Evolutionary conservation across 257 asterid species (phyloP).

Genomic region (Nicotiana benthamiana): DNA sequence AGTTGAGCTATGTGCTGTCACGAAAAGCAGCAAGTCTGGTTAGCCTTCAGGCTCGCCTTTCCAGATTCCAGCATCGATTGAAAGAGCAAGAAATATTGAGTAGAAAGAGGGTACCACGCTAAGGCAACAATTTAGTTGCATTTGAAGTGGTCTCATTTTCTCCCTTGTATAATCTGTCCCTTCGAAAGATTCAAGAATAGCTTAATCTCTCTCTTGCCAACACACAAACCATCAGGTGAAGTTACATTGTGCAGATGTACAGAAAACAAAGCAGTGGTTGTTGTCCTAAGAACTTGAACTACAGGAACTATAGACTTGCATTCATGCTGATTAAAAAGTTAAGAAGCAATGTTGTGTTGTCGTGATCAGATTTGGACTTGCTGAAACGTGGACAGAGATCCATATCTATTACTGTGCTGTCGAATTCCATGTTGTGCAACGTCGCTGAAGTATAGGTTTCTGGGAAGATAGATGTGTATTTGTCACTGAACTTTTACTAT

Average conservation of each 20-base stretch:
- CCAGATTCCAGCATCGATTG: constrained; percentile 94
- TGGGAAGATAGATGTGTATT: neutral
- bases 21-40: constrained; percentile 96
- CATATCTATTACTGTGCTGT: neutral
- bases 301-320: neutral
- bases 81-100: constrained; percentile 94
- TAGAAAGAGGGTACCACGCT: constrained; percentile 81
- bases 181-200: neutral
- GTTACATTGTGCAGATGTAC: neutral
- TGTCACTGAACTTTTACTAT: neutral
- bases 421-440: neutral
- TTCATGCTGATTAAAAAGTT: neutral
- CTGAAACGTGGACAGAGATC: neutral
- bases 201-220: neutral
- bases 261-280: neutral
- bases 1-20: constrained; percentile 82
- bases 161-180: neutral
- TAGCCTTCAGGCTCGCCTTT: constrained; percentile 96
- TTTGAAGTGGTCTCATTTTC: neutral
- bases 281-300: neutral
- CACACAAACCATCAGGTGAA: neutral
- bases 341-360: neutral
- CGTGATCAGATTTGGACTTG: neutral
- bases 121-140: neutral
- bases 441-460: neutral